Conservation (phyloP, 192 early-diverging fungal species). For the Fimicolochytrium jonesii region DNA sequence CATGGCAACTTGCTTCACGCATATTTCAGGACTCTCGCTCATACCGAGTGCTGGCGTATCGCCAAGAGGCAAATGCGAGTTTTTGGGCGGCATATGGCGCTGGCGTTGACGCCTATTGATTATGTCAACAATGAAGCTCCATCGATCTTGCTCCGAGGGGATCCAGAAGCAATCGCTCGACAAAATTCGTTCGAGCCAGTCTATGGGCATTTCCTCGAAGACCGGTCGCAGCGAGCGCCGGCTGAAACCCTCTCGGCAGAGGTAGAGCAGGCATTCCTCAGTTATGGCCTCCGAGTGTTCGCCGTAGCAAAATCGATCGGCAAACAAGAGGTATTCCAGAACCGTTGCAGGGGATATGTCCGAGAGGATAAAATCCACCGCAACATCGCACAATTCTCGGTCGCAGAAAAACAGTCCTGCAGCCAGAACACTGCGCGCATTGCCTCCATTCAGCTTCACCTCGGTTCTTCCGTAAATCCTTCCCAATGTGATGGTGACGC, state of each 20-base stretch:
- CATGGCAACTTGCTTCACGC: not conserved
- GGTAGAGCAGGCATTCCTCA: conserved; percentile 30
- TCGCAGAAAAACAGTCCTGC: conserved; percentile 39
- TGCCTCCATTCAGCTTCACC: conserved; percentile 15
- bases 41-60: too few species aligned
- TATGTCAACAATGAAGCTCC: conserved; percentile 27
- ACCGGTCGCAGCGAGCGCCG: conserved; percentile 6
- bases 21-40: not conserved
- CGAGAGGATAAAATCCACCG: conserved; percentile 25
- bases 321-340: conserved; percentile 33
- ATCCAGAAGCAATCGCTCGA: conserved; percentile 38
- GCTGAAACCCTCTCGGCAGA: conserved; percentile 36
- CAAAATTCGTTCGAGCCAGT: conserved; percentile 35
- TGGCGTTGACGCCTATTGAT: conserved; percentile 4
- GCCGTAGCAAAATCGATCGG: conserved; percentile 36
- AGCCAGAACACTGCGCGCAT: conserved; percentile 28
- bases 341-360: conserved; percentile 29
- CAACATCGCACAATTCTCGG: conserved; percentile 16
- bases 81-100: not conserved
- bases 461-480: conserved; percentile 39
- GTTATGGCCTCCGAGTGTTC: conserved; percentile 28
- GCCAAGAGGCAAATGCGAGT: too few species aligned
- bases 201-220: conserved; percentile 22
- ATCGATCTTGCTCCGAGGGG: conserved; percentile 29
- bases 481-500: conserved; percentile 28